These are phyloP conservation scores for Borovskyia barvae DNA, from an alignment of 208 protist genomes.

Conservation along the genomic window DNA sequence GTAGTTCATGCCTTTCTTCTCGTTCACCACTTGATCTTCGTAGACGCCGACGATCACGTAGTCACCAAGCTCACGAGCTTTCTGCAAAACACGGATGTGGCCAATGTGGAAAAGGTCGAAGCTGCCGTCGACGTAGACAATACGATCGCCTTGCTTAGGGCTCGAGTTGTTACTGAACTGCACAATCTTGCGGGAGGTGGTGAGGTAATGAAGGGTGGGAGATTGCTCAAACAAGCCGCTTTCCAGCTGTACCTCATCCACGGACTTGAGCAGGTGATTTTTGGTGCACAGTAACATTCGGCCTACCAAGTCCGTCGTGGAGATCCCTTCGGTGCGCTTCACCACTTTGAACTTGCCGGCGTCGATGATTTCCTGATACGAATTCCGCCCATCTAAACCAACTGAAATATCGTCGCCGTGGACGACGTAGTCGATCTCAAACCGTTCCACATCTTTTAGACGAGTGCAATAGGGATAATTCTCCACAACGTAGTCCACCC, in stretches of 20 bases:
- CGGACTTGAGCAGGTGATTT: constrained; percentile 42
- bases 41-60: constrained; percentile 97
- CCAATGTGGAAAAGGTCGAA: constrained; percentile 98
- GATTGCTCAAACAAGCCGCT: constrained; percentile 15
- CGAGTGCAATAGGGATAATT: constrained; percentile 94
- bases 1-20: constrained; percentile 91
- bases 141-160: constrained; percentile 72
- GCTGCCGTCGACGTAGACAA: constrained; percentile 97
- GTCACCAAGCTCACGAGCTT: constrained; percentile 90
- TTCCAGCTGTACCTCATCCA: constrained; percentile 49
- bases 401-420: constrained; percentile 98
- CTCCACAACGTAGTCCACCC: constrained; percentile 97
- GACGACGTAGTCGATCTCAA: constrained; percentile 95
- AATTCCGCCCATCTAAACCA: constrained; percentile 93
- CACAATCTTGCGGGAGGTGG: constrained; percentile 94
- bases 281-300: constrained; percentile 96
- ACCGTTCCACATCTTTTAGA: constrained; percentile 89
- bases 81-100: constrained; percentile 93
- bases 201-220: constrained; percentile 63
- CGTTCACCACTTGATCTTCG: constrained; percentile 92
- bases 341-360: constrained; percentile 89
- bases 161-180: constrained; percentile 94
- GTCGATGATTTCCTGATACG: constrained; percentile 94
- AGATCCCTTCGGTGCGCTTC: constrained; percentile 95
- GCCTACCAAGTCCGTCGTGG: constrained; percentile 97